phyloP scores from a whole-genome alignment of 1,284 basidiomycete genomes.

The Inonotus hispidus region DNA sequence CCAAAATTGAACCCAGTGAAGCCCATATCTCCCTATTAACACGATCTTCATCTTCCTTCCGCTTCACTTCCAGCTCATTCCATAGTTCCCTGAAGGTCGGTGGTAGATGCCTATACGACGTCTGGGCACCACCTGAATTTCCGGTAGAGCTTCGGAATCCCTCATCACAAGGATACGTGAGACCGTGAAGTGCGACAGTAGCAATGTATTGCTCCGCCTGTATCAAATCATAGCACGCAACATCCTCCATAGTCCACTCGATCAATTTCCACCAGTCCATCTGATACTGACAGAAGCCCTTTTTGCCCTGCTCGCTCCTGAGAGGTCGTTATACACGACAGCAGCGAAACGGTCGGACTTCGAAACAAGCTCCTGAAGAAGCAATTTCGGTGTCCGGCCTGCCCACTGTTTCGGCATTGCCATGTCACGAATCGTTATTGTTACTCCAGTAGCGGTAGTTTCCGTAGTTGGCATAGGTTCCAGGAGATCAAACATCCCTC shows the following conservation, averaged over 20 bases:
- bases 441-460: constrained; percentile 47
- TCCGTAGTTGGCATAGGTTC: constrained; percentile 59
- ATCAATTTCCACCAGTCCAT: constrained; percentile 63
- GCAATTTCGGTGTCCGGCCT: constrained; percentile 64
- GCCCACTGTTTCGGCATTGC: constrained; percentile 77
- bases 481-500: constrained; percentile 74
- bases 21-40: constrained; percentile 70
- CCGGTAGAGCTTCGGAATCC: constrained; percentile 50
- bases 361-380: constrained; percentile 60
- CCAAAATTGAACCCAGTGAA: constrained; percentile 36
- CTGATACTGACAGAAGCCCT: constrained; percentile 66
- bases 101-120: constrained; percentile 57
- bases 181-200: constrained; percentile 75
- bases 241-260: constrained; percentile 80
- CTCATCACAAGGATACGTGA: constrained; percentile 57
- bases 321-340: constrained; percentile 61
- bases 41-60: constrained; percentile 59
- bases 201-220: constrained; percentile 93
- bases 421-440: constrained; percentile 70
- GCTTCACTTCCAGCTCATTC: constrained; percentile 78
- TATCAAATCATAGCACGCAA: constrained; percentile 71
- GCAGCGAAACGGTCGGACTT: constrained; percentile 74
- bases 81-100: constrained; percentile 84
- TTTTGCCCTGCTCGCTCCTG: constrained; percentile 64
- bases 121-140: constrained; percentile 32